Percentiles rank a stretch among this genome's conserved stretches.
Evolutionary conservation across 805 yeast genomes (phyloP).

Genomic region (Wickerhamiella parazyma): DNA sequence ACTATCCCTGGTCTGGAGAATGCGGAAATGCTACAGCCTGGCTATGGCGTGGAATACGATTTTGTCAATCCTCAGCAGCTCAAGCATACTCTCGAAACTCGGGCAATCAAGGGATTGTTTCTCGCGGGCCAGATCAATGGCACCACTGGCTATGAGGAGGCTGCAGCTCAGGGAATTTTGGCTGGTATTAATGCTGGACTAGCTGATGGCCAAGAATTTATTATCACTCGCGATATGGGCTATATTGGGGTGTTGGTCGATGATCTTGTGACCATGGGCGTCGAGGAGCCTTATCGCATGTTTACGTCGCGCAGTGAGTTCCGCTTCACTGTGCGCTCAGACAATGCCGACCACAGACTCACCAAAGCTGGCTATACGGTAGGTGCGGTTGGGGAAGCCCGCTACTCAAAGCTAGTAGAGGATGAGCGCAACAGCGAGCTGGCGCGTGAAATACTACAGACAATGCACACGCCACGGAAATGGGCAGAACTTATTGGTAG

Average conservation of each 20-base stretch:
- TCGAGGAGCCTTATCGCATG: slow-evolving; percentile 95
- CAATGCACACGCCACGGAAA: slow-evolving; percentile 38
- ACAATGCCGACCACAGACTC: slow-evolving; percentile 81
- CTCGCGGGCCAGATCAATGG: slow-evolving; percentile 98
- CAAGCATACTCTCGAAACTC: slow-evolving; percentile 65
- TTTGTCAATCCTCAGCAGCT: slow-evolving; percentile 89
- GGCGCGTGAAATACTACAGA: slow-evolving; percentile 34
- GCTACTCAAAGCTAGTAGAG: slow-evolving; percentile 37
- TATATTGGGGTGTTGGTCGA: slow-evolving; percentile 87
- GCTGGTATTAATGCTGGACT: slow-evolving; percentile 96
- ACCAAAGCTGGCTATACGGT: slow-evolving; percentile 51
- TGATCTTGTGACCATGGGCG: slow-evolving; percentile 89
- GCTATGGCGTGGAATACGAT: slow-evolving; percentile 98
- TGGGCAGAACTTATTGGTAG: slow-evolving; percentile 46
- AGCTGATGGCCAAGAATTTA: slow-evolving; percentile 34
- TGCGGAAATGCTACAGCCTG: slow-evolving; percentile 83
- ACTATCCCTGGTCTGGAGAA: slow-evolving; percentile 82
- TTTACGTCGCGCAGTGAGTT: slow-evolving; percentile 94
- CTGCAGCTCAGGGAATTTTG: slow-evolving; percentile 89
- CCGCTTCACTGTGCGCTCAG: slow-evolving; percentile 78
- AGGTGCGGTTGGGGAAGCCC: slow-evolving; percentile 51
- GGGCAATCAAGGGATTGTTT: slow-evolving; percentile 58
- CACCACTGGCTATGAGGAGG: slow-evolving; percentile 98
- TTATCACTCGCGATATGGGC: slow-evolving; percentile 64
- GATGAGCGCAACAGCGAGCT: slow-evolving; percentile 36